Base-by-base conservation (phyloP, 768 basidiomycete species). In the Candolleomyces eurysporus region DNA sequence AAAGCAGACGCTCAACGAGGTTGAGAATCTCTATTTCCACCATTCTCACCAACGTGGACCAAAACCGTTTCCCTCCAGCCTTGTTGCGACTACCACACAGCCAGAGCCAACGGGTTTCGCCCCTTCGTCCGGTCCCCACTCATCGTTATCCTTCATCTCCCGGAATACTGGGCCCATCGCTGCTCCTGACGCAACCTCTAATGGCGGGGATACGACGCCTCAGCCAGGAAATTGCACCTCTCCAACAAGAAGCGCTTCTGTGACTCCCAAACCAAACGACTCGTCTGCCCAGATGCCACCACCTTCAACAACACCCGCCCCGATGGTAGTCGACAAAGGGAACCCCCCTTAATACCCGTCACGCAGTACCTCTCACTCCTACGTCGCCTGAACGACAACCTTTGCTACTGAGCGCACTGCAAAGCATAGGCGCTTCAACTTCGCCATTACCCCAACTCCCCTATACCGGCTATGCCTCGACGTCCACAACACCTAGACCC, bases 21-120 rank as follows among this genome's bases (percentile, higher is more conserved):
- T 92, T 5, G 90, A 92, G 71, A 91, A 91, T 67, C 77, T 92
- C 9, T 92, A 91, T 76, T 91, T 91, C 67, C 87, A 85, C 53
- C 87, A 88, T 68, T 87, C 88, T 0, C 85, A 88, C 56, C 72
- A 77, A 30, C 79, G 79, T 60, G 73, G 75, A 32, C 66, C 73
- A 22, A 72, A 73, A 45, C 67, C 71, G n/a, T 70, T 69, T 55
- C 65, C 72, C 48, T 63, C 66, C 30, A 60, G 69, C 30, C 58
- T 70, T 17, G 60, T 71, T 26, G 60, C 69, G 26, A 62, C 66
- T n/a, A 72, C 70, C 19, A 66, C 69, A 30, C 72, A 72, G 52
- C 67, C 61, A n/a, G 67, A 63, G 45, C 63, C 65, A 17, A 57
- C 53, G 11, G n/a, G 65, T 11, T 48, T 46, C 60, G 21, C 46